These are phyloP conservation scores for Zalaria sp. DNA, from an alignment of 2,329 filamentous ascomycete genomes.

Conservation along the genomic window DNA sequence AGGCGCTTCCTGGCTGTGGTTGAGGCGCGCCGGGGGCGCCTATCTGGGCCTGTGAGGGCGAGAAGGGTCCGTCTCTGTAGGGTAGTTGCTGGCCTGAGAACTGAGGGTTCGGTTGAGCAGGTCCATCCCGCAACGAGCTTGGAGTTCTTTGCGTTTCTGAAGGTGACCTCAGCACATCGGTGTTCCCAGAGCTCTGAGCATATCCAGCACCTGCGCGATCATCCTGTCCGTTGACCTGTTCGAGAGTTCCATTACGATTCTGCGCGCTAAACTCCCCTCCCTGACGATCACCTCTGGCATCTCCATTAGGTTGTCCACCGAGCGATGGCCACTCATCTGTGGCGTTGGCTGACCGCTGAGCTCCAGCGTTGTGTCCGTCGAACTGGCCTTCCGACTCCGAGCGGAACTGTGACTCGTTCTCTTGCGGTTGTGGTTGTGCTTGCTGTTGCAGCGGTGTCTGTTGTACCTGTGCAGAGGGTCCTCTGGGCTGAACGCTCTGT, in stretches of 20 bases:
- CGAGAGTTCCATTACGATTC: slow-evolving; percentile 1
- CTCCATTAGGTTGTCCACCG: slow-evolving; percentile 35
- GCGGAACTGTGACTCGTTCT: slow-evolving; percentile 34
- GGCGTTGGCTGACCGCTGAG: slow-evolving; percentile 35
- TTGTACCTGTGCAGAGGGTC: slow-evolving; percentile 12
- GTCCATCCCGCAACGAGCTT: background rate
- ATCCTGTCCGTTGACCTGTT: slow-evolving; percentile 5
- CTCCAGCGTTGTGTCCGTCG: slow-evolving; percentile 39
- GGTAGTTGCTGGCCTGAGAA: slow-evolving; percentile 5
- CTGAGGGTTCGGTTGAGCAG: background rate
- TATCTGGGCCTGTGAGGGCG: background rate
- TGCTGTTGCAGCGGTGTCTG: slow-evolving; percentile 27
- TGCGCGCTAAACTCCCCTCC: slow-evolving; percentile 10
- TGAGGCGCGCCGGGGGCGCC: slow-evolving; percentile 2
- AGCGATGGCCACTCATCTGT: slow-evolving; percentile 49
- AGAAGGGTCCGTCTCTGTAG: slow-evolving; percentile 1
- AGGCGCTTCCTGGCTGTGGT: slow-evolving; percentile 5
- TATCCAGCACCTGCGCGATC: background rate
- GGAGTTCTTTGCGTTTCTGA: slow-evolving; percentile 3
- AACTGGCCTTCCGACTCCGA: slow-evolving; percentile 37
- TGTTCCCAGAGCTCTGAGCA: background rate
- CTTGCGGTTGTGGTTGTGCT: slow-evolving; percentile 30
- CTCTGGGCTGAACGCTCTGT: slow-evolving; percentile 10
- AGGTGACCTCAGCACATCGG: slow-evolving; percentile 3
- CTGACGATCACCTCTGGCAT: slow-evolving; percentile 36